Evolutionary conservation across 2,329 filamentous ascomycete genomes (phyloP).

Genomic region (Cladophialophora exuberans): DNA sequence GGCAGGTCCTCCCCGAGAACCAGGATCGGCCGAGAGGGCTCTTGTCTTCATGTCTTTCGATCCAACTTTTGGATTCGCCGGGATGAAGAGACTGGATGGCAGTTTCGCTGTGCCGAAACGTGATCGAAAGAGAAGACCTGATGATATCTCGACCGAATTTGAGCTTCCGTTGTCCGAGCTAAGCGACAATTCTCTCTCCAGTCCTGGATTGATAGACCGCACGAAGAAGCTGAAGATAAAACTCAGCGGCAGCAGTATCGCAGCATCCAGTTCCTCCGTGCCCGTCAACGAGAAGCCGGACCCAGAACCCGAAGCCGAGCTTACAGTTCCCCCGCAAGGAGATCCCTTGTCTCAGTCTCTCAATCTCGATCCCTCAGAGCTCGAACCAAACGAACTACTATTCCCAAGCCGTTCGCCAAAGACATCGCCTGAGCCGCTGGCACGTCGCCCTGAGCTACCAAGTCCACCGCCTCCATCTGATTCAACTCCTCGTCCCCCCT

Average conservation of each 20-base stretch:
- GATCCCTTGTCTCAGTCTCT: background rate
- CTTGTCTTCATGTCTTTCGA: conserved; percentile 47
- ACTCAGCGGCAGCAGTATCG: background rate
- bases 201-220: background rate
- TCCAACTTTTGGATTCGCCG: conserved; percentile 39
- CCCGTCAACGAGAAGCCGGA: background rate
- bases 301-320: background rate
- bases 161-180: background rate
- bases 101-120: conserved; percentile 3
- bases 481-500: background rate
- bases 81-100: conserved; percentile 30
- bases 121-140: conserved; percentile 16
- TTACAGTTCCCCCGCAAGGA: background rate
- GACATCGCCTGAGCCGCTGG: conserved; percentile 22
- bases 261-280: background rate
- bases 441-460: background rate
- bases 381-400: too few relatives aligned
- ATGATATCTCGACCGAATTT: background rate
- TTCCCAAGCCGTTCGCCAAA: too few relatives aligned
- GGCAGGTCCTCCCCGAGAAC: conserved; percentile 34
- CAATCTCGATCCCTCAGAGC: background rate
- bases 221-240: conserved; percentile 3
- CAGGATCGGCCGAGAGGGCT: conserved; percentile 36
- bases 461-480: background rate
- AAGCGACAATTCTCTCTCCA: background rate